Conservation (phyloP, 148 eudicot species). For the Hydrangea macrophylla region DNA sequence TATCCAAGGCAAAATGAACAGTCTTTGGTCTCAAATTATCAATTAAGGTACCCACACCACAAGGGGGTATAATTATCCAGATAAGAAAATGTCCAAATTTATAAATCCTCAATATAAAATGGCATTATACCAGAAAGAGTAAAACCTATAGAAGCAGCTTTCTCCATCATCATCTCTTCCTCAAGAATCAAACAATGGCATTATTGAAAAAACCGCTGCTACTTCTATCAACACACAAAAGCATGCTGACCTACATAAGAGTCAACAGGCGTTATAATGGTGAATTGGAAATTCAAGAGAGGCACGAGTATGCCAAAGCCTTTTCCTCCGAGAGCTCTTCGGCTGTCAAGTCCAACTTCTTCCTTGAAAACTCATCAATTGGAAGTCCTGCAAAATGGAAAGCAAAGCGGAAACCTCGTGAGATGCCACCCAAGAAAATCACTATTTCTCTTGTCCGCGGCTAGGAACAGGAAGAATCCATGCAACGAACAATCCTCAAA, state of each 20-base stretch:
- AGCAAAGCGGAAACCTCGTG: slow-evolving; percentile 1
- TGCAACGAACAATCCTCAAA: too few relatives aligned
- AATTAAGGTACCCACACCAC: neutral
- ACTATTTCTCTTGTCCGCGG: too few relatives aligned
- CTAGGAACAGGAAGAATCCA: too few relatives aligned
- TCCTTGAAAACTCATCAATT: slow-evolving; percentile 80
- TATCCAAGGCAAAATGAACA: too few relatives aligned
- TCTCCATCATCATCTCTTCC: slow-evolving; percentile 22
- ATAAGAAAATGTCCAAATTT: slow-evolving; percentile 3
- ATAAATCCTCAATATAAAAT: neutral
- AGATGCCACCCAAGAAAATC: too few relatives aligned
- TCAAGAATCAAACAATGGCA: slow-evolving; percentile 26
- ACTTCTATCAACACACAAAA: slow-evolving; percentile 21
- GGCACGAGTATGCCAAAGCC: slow-evolving; percentile 89
- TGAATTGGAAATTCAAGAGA: slow-evolving; percentile 26
- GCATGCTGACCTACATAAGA: neutral
- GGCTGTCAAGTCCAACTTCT: slow-evolving; percentile 90
- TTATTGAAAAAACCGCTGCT: slow-evolving; percentile 64
- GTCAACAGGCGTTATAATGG: neutral
- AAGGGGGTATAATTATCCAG: neutral
- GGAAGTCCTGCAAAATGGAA: slow-evolving; percentile 52
- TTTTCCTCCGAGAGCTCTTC: slow-evolving; percentile 91
- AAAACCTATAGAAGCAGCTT: slow-evolving; percentile 21
- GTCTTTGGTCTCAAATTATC: too few relatives aligned
- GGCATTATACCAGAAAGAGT: neutral